phyloP scores from a whole-genome alignment of 805 yeast species.

The Wickerhamomyces chaumierensis region DNA sequence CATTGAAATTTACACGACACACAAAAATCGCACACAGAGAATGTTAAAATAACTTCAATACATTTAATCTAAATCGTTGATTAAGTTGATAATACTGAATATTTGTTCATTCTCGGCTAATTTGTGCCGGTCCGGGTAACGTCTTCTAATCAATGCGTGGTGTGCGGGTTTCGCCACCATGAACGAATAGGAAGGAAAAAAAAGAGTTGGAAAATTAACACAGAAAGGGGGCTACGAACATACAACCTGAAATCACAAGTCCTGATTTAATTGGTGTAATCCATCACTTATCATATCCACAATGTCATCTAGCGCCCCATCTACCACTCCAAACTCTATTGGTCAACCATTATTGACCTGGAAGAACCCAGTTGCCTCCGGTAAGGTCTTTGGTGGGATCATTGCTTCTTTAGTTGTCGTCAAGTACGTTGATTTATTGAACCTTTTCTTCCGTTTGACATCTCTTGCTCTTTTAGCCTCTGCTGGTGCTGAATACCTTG shows the following conservation, averaged over 20 bases:
- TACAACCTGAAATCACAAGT: too few relatives aligned
- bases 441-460: slow-evolving; percentile 47
- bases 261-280: too few relatives aligned
- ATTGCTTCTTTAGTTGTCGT: slow-evolving; percentile 41
- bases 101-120: too few relatives aligned
- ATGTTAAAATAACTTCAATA: too few relatives aligned
- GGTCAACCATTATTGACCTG: slow-evolving; percentile 45
- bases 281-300: too few relatives aligned
- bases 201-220: not conserved
- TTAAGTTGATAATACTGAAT: too few relatives aligned
- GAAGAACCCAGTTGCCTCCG: slow-evolving; percentile 69
- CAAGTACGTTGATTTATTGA: slow-evolving; percentile 53
- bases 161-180: not conserved
- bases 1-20: too few relatives aligned
- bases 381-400: slow-evolving; percentile 59
- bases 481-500: slow-evolving; percentile 67
- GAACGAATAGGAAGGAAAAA: not conserved
- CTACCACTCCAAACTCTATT: slow-evolving; percentile 6
- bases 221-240: too few relatives aligned
- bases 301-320: not conserved
- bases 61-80: too few relatives aligned
- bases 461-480: slow-evolving; percentile 49
- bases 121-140: too few relatives aligned
- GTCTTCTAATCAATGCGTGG: not conserved
- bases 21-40: too few relatives aligned